Evolutionary conservation across 2,329 filamentous ascomycete species (phyloP), one percentile per base, ranked within the genome.

Genomic region (Diaporthe longicolla): DNA sequence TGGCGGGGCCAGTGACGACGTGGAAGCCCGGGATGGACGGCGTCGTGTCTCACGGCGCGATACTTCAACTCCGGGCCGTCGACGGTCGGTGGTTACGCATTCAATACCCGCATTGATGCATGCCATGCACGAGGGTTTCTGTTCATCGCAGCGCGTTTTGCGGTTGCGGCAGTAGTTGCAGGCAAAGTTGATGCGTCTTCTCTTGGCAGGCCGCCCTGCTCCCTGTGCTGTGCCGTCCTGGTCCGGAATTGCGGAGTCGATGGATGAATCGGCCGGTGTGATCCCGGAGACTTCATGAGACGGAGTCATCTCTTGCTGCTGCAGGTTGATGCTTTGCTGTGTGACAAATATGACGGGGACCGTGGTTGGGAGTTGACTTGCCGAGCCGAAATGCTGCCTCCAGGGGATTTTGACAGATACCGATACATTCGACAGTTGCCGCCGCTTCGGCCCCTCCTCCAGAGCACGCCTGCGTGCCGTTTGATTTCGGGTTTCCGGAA

Each of bases 91-190:
- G 35, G 57, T 59, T 15, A 59, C 10, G n/a, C 57, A 59, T 21
- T 59, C 57, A n/a, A 59, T n/a, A 13, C 57, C 57, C 4, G 57
- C 57, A 11, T 32, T 35, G 21, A 13, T 59, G 17, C 57, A 59
- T 1, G 57, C 57, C 21, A 13, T 59, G 66, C 79, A 81, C 48
- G 77, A 78, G 8, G 79, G 79, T 37, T 76, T 75, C 45, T 76
- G 71, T n/a, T 78, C 78, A 68, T 81, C 79, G 73, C 79, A 81
- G 24, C 79, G 78, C 19, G 79, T 79, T 75, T 81, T 81, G 74
- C 79, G 78, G 61, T 77, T 78, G 19, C 79, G 78, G 74, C 79
- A 81, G 63, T 78, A 76, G 63, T 79, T 79, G 70, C 78, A 79
- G 13, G 78, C 78, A 35, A 78, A 68, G 13, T 76, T 77, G 24